Evolutionary conservation across 208 protist species (phyloP).

Genomic region (Trypanosoma cruzi): DNA sequence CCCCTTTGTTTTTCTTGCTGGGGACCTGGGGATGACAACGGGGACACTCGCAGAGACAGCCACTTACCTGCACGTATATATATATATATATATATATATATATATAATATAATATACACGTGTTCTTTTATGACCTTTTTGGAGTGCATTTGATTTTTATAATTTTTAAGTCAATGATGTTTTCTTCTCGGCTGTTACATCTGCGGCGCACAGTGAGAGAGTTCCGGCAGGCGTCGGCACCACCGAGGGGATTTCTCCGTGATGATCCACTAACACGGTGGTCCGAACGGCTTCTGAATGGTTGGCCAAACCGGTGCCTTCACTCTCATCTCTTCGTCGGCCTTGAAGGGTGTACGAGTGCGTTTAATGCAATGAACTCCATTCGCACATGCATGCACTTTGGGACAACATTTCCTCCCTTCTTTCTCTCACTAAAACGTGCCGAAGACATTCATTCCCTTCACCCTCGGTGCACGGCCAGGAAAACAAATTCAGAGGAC

Average conservation of each 20-base stretch:
- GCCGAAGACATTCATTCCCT: conserved; percentile 64
- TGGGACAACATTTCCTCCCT: conserved; percentile 53
- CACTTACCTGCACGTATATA: background rate
- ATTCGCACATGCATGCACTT: conserved; percentile 85
- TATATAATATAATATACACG: too few relatives aligned
- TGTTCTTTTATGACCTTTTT: background rate
- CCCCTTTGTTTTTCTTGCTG: background rate
- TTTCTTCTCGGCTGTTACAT: background rate
- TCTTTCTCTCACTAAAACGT: conserved; percentile 47
- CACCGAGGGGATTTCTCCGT: conserved; percentile 35
- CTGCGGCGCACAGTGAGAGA: background rate
- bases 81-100: too few relatives aligned
- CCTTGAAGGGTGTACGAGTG: conserved; percentile 77
- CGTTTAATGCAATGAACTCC: conserved; percentile 88
- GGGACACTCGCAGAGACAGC: background rate
- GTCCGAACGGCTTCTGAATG: conserved; percentile 46
- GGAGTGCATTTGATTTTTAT: background rate
- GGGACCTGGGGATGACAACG: background rate
- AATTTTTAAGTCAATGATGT: background rate
- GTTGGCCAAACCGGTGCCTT: conserved; percentile 22
- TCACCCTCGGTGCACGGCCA: conserved; percentile 14
- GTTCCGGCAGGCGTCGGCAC: conserved; percentile 50
- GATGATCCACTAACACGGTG: conserved; percentile 77
- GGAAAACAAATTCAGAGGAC: background rate
- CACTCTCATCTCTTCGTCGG: conserved; percentile 51